Conservation (phyloP, 495 filamentous ascomycete genomes). For the Hypoxylon cercidicola region DNA sequence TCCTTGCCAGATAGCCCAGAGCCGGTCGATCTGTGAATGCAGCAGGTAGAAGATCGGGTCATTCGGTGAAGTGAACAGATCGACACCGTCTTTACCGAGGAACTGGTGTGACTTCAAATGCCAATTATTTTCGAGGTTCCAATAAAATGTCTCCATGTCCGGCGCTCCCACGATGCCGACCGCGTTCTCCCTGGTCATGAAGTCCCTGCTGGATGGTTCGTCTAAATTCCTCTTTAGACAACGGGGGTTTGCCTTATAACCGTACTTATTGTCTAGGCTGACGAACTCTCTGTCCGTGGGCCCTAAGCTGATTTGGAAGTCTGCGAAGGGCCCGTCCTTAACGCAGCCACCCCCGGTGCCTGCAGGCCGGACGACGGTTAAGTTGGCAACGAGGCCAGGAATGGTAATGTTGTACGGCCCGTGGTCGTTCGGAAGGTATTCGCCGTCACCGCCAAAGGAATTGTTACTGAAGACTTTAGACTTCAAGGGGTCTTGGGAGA, state of each 20-base stretch:
- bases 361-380: constrained; percentile 48
- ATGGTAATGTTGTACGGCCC: constrained; percentile 31
- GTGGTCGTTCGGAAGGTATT: constrained; percentile 55
- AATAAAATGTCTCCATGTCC: constrained; percentile 26
- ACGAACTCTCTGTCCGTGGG: constrained; percentile 50
- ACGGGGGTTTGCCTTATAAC: constrained; percentile 60
- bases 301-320: constrained; percentile 25
- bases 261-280: constrained; percentile 39
- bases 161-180: constrained; percentile 22
- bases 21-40: constrained; percentile 69
- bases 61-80: constrained; percentile 64
- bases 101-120: constrained; percentile 35
- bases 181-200: constrained; percentile 26
- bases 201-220: constrained; percentile 28
- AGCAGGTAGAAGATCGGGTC: constrained; percentile 73
- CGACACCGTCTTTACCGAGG: constrained; percentile 42
- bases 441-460: constrained; percentile 70
- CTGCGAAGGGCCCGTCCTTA: constrained; percentile 64
- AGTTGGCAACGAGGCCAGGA: constrained; percentile 39
- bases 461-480: constrained; percentile 72
- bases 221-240: constrained; percentile 71
- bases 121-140: constrained; percentile 12
- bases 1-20: constrained; percentile 73
- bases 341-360: constrained; percentile 71
- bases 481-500: constrained; percentile 20